Conservation (phyloP, 495 filamentous ascomycete genomes). For the Apiosordaria backusii region DNA sequence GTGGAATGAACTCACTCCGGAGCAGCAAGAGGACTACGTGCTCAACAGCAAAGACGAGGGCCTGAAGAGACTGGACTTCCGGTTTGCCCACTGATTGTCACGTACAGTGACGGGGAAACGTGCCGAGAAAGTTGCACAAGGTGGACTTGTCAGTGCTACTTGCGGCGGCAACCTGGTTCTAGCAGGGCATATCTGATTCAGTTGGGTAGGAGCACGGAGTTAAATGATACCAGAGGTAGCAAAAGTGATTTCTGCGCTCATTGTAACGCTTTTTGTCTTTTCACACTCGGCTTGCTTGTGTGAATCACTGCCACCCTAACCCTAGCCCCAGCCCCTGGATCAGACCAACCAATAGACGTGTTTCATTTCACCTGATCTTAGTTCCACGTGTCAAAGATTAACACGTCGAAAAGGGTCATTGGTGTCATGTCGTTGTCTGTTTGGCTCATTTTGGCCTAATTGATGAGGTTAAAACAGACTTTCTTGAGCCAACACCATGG, state of each 20-base stretch:
- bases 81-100: conserved; percentile 28
- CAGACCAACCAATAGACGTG: background rate
- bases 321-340: background rate
- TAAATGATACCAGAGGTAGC: background rate
- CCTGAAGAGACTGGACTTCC: conserved; percentile 30
- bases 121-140: no score
- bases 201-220: background rate
- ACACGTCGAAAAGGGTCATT: background rate
- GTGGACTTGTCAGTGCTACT: background rate
- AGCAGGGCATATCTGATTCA: no score
- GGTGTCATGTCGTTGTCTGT: no score
- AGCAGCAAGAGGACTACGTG: conserved; percentile 36
- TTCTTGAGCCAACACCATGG: background rate
- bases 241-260: background rate
- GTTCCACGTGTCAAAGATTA: background rate
- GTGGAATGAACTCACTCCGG: conserved; percentile 39
- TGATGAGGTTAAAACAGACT: background rate
- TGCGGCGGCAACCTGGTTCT: background rate
- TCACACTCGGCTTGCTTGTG: background rate
- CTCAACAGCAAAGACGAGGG: conserved; percentile 31
- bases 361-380: background rate
- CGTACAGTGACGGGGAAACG: no score
- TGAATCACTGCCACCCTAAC: background rate
- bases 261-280: background rate
- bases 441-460: no score